Conservation (phyloP, 495 filamentous ascomycete genomes). For the Chlorociboria aeruginascens region DNA sequence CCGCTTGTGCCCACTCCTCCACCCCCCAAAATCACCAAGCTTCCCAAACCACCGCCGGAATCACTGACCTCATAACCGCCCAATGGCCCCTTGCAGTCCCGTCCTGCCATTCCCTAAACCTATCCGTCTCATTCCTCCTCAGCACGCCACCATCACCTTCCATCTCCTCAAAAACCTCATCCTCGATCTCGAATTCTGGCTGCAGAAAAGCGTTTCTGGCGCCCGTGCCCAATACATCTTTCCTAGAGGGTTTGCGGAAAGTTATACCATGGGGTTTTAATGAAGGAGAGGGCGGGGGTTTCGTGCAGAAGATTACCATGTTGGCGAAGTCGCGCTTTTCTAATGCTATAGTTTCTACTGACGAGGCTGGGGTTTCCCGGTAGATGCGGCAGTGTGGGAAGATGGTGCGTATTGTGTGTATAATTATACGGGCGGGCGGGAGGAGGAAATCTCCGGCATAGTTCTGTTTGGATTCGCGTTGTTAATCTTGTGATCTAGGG, state of each 20-base stretch:
- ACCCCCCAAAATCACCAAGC: conserved; percentile 47
- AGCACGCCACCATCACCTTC: conserved; percentile 33
- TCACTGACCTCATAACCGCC: conserved; percentile 76
- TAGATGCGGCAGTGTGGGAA: conserved; percentile 78
- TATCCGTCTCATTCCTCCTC: conserved; percentile 40
- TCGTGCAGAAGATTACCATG: conserved; percentile 69
- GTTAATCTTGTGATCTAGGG: conserved; percentile 4
- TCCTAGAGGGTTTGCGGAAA: conserved; percentile 55
- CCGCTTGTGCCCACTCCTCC: too few relatives aligned
- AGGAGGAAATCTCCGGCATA: conserved; percentile 87
- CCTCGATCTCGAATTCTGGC: conserved; percentile 61
- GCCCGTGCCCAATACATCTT: conserved; percentile 61
- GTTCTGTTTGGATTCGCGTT: conserved; percentile 53
- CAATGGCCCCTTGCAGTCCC: conserved; percentile 74
- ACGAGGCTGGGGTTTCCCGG: conserved; percentile 53
- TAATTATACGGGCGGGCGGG: conserved; percentile 54
- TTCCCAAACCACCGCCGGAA: conserved; percentile 76
- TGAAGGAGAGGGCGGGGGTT: too few relatives aligned
- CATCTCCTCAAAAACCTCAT: conserved; percentile 32
- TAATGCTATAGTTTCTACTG: conserved; percentile 25
- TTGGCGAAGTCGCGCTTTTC: conserved; percentile 69
- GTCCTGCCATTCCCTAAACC: conserved; percentile 58
- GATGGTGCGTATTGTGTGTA: conserved; percentile 57
- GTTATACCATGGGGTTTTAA: too few relatives aligned
- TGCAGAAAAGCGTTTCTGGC: conserved; percentile 55